Percentiles rank a stretch among this genome's conserved stretches.
phyloP scores from a whole-genome alignment of 2,329 filamentous ascomycete species.

The Fusarium circinatum region DNA sequence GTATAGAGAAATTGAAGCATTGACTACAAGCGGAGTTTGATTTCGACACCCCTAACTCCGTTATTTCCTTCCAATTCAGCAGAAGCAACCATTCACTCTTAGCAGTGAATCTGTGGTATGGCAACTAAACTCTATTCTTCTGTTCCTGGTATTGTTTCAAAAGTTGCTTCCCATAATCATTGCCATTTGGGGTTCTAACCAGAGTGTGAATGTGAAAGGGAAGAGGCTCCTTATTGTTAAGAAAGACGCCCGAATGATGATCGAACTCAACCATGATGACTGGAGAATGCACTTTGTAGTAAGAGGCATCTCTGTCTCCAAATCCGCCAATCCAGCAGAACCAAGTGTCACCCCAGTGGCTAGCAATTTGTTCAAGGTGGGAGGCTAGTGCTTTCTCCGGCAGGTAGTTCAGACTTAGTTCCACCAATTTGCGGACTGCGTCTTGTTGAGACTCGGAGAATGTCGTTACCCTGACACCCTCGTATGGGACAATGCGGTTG shows the following conservation, averaged over 20 bases:
- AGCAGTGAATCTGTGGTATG: neutral
- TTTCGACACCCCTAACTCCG: neutral
- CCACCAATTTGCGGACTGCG: neutral
- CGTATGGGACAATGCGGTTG: constrained; percentile 77
- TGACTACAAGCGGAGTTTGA: neutral
- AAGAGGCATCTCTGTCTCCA: constrained; percentile 74
- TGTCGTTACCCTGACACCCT: constrained; percentile 64
- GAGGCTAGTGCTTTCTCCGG: constrained; percentile 7
- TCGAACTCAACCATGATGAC: constrained; percentile 80
- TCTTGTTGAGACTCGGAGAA: constrained; percentile 6
- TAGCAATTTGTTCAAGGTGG: constrained; percentile 62
- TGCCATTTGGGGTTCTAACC: constrained; percentile 75
- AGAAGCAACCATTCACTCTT: neutral
- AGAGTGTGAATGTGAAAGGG: constrained; percentile 83
- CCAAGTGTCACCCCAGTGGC: constrained; percentile 72
- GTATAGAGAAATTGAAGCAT: neutral
- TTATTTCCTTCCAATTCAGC: neutral
- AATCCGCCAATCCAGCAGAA: constrained; percentile 81
- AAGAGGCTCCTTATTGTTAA: constrained; percentile 75
- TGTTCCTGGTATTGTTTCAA: constrained; percentile 4
- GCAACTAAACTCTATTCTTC: neutral
- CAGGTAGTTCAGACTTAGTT: constrained; percentile 3
- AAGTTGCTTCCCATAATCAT: constrained; percentile 72
- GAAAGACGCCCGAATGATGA: constrained; percentile 79
- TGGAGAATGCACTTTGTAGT: constrained; percentile 79